Evolutionary conservation across 768 basidiomycete genomes (phyloP).

Genomic region (Leccinum broughii): DNA sequence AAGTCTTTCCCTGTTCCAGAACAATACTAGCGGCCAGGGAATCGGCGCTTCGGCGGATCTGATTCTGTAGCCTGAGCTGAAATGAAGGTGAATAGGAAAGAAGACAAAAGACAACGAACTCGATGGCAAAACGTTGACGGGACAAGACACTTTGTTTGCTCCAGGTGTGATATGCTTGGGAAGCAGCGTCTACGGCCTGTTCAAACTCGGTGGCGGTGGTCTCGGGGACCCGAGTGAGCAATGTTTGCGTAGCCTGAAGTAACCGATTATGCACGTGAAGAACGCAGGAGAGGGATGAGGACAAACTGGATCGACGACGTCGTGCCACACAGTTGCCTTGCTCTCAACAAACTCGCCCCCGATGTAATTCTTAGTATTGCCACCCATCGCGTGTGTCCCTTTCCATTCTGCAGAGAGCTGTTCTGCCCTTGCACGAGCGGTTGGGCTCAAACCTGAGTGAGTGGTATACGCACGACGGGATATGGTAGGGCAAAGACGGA

Average conservation of each 20-base stretch:
- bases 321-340: conserved; percentile 75
- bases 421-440: conserved; percentile 64
- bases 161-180: conserved; percentile 87
- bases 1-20: conserved; percentile 94
- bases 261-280: background rate
- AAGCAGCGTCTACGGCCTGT: conserved; percentile 80
- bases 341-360: conserved; percentile 89
- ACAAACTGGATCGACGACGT: conserved; percentile 86
- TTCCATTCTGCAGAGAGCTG: conserved; percentile 76
- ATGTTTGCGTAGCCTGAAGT: conserved; percentile 80
- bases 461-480: conserved; percentile 45
- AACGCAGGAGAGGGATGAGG: background rate
- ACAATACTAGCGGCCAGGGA: conserved; percentile 88
- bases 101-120: conserved; percentile 54
- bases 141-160: conserved; percentile 80
- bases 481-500: conserved; percentile 15
- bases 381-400: conserved; percentile 85
- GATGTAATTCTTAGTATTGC: conserved; percentile 88
- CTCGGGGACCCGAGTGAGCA: conserved; percentile 89
- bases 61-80: conserved; percentile 71
- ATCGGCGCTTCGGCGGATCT: conserved; percentile 83
- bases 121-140: conserved; percentile 84
- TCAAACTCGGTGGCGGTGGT: conserved; percentile 81
- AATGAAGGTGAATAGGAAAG: conserved; percentile 6
- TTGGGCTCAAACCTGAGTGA: conserved; percentile 49